These are phyloP conservation scores for Paraphaeosphaeria minitans DNA, from an alignment of 2,329 filamentous ascomycete species.

Conservation along the genomic window DNA sequence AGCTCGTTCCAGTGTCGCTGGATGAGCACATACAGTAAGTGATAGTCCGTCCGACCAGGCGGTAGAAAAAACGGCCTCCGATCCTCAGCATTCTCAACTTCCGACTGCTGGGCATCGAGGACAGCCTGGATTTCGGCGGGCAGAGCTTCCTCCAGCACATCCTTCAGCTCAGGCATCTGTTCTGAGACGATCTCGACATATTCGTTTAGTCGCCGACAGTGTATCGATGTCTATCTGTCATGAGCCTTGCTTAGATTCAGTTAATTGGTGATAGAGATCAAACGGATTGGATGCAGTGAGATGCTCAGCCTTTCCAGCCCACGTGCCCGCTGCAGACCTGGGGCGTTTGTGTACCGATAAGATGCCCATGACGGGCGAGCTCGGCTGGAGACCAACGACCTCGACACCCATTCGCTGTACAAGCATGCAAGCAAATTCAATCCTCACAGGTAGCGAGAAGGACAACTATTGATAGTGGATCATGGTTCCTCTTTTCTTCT, in stretches of 20 bases:
- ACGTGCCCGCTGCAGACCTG: too few relatives aligned
- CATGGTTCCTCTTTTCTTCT: not conserved
- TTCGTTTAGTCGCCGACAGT: too few relatives aligned
- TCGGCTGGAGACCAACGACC: too few relatives aligned
- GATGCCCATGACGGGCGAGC: too few relatives aligned
- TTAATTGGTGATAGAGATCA: too few relatives aligned
- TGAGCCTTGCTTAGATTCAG: too few relatives aligned
- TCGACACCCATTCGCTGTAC: too few relatives aligned
- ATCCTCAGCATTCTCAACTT: slow-evolving; percentile 5
- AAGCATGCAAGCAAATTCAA: too few relatives aligned
- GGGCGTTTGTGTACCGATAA: too few relatives aligned
- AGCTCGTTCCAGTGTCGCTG: slow-evolving; percentile 14
- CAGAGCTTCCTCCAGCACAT: not conserved
- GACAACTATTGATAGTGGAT: not conserved
- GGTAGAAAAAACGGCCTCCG: slow-evolving; percentile 11
- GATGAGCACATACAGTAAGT: slow-evolving; percentile 11
- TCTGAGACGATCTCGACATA: slow-evolving; percentile 10
- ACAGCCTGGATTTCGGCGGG: not conserved
- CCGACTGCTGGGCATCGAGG: not conserved
- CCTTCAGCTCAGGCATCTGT: slow-evolving; percentile 16
- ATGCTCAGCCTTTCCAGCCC: too few relatives aligned
- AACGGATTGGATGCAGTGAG: too few relatives aligned
- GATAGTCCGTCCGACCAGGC: slow-evolving; percentile 10
- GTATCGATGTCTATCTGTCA: too few relatives aligned
- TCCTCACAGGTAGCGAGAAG: not conserved